Percentiles rank a stretch among this genome's conserved stretches.
Evolutionary conservation across 2,329 filamentous ascomycete species (phyloP).

Genomic region (Diaporthe citrichinensis): DNA sequence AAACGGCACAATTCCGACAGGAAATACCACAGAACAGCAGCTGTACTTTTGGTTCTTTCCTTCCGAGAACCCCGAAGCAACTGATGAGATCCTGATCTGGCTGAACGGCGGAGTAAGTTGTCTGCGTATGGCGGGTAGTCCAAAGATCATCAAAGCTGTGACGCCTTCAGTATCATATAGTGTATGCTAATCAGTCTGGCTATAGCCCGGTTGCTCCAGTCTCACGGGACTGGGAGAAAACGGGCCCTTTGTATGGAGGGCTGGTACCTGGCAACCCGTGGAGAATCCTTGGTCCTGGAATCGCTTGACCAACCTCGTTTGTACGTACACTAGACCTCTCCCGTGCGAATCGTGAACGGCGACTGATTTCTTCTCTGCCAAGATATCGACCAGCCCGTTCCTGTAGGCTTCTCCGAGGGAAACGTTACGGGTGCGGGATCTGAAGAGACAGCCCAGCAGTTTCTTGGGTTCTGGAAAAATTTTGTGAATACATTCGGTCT

Average conservation of each 20-base stretch:
- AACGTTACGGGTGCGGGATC: constrained; percentile 20
- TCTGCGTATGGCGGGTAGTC: too few species aligned
- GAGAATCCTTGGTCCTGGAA: constrained; percentile 36
- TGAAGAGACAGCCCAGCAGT: constrained; percentile 18
- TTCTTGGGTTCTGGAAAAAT: constrained; percentile 49
- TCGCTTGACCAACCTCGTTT: constrained; percentile 25
- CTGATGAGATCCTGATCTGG: constrained; percentile 36
- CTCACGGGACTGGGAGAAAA: constrained; percentile 35
- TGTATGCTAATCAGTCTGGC: not conserved
- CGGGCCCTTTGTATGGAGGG: constrained; percentile 19
- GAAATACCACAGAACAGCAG: constrained; percentile 21
- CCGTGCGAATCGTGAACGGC: too few species aligned
- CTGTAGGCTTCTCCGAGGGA: constrained; percentile 12
- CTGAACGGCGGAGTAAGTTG: constrained; percentile 34
- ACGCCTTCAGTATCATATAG: too few species aligned
- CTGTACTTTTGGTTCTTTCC: constrained; percentile 30
- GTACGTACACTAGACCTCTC: not conserved
- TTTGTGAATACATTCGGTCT: constrained; percentile 69
- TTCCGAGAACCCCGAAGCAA: constrained; percentile 19
- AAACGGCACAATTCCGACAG: not conserved
- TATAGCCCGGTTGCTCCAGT: constrained; percentile 30
- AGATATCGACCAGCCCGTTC: constrained; percentile 28
- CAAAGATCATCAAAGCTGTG: not conserved
- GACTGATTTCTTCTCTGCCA: not conserved
- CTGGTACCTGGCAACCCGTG: constrained; percentile 28